A percentile compares a stretch with the other conserved stretches of the same genome.
Evolutionary conservation across 176 grass and related monocot genomes (phyloP).

Genomic region (Stipa capillata): DNA sequence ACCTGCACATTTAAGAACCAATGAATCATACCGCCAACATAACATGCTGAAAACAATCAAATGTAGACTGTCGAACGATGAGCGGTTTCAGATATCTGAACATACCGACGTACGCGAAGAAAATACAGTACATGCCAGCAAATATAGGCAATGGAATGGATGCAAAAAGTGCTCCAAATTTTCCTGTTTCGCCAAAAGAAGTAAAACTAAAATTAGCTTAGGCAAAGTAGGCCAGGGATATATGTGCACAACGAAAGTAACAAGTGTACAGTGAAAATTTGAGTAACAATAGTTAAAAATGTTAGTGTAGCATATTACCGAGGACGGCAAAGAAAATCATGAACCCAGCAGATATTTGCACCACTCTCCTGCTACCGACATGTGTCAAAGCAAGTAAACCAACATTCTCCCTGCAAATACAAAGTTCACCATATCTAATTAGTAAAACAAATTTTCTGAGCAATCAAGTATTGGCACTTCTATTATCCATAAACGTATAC

Average conservation of each 20-base stretch:
- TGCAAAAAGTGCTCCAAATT: slow-evolving; percentile 90
- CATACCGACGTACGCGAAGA: slow-evolving; percentile 90
- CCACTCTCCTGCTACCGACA: slow-evolving; percentile 77
- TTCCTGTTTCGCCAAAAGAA: slow-evolving; percentile 49
- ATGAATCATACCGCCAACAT: neutral
- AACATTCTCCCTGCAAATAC: slow-evolving; percentile 62
- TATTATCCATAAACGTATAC: neutral
- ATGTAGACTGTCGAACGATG: neutral
- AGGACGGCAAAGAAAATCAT: slow-evolving; percentile 98
- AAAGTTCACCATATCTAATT: slow-evolving; percentile 10
- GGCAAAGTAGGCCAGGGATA: neutral
- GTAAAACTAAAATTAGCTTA: neutral
- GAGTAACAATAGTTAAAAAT: neutral
- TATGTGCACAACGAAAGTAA: neutral
- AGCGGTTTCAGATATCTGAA: neutral
- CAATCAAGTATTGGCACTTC: neutral
- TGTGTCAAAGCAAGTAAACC: slow-evolving; percentile 79
- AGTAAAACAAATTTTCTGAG: neutral
- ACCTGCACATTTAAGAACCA: slow-evolving; percentile 38
- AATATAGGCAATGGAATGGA: slow-evolving; percentile 86
- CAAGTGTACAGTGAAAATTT: too few species aligned
- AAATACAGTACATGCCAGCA: slow-evolving; percentile 81
- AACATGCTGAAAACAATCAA: neutral
- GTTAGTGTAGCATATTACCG: slow-evolving; percentile 41
- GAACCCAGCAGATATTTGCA: slow-evolving; percentile 95